Evolutionary conservation across 176 grass and related monocot species (phyloP), one percentile per base, ranked within the genome.

Genomic region (Pontederia paniculata): DNA sequence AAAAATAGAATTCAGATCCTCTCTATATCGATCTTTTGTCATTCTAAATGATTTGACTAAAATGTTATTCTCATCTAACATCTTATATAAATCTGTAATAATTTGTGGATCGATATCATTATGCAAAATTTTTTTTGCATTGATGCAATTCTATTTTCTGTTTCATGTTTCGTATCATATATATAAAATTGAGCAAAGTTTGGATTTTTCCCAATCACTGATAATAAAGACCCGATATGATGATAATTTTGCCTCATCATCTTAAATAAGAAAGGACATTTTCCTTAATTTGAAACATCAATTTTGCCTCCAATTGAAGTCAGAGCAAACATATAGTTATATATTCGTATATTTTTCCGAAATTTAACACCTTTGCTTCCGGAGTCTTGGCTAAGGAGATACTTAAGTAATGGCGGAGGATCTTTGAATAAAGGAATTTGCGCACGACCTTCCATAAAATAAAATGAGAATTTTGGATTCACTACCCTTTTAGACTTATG

Each of bases 251-350:
- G 28, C 0, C 69, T 45, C 8, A 66, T 66, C 16, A 79, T 16
- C 0, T 2, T 9, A 14, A 67, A 79, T 12, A 68, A 48, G 54
- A 57, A 79, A 6, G 50, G 76, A 19, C 60, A 46, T 13, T 9
- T 7, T 37, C 28, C 28, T 37, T 37, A 6, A 37, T 37, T 37
- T 37, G 28, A 37, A 37, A 14, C 44, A 45, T 78, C 69, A 4
- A 72, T 53, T 7, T 44, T 13, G 0, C 69, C 60, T 10, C 46
- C 61, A 46, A 66, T 79, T 9, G 62, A 79, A 52, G 69, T 73
- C 17, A 79, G 60, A 22, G 76, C 25, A 1, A 79, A 79, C 61
- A 71, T 71, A 9, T 25, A 63, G 12, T 77, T 77, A 37, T 70
- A 71, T 0, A 8, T 45, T 10, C 45, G 51, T 15, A 77, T 77